phyloP scores from a whole-genome alignment of 371 early-diverging fungal species.

The Lichtheimia corymbifera region DNA sequence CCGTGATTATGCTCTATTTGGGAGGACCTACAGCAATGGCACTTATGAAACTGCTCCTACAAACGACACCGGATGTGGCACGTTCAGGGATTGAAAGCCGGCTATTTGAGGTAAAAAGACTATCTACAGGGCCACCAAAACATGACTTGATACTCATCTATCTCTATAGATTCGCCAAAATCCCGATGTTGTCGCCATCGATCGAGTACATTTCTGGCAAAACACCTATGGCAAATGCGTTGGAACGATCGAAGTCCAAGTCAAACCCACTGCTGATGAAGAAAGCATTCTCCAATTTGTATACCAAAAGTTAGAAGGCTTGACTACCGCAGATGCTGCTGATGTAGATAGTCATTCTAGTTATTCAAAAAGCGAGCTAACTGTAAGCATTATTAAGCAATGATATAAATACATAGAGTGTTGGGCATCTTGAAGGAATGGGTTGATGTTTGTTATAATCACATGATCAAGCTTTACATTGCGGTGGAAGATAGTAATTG shows the following conservation, averaged over 20 bases:
- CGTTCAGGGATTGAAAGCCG: constrained; percentile 39
- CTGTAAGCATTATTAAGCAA: constrained; percentile 45
- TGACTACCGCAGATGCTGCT: constrained; percentile 38
- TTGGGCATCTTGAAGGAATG: background rate
- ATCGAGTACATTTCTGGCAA: constrained; percentile 65
- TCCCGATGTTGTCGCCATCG: constrained; percentile 47
- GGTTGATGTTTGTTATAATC: too few relatives aligned
- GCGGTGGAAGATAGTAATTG: too few relatives aligned
- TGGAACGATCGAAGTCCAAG: constrained; percentile 54
- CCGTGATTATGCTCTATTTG: constrained; percentile 54
- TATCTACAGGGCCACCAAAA: background rate
- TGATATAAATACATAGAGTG: constrained; percentile 9
- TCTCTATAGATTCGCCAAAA: constrained; percentile 41
- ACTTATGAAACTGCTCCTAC: constrained; percentile 40
- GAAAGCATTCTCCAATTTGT: constrained; percentile 48
- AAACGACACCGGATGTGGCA: constrained; percentile 41
- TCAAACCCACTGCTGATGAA: constrained; percentile 58
- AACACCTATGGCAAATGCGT: constrained; percentile 63
- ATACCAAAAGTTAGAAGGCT: constrained; percentile 53
- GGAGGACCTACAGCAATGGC: constrained; percentile 45
- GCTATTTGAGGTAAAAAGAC: constrained; percentile 32
- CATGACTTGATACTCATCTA: background rate
- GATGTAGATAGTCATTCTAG: constrained; percentile 6
- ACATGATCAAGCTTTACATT: too few relatives aligned
- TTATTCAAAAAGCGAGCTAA: constrained; percentile 49